Percentiles rank a stretch among this genome's conserved stretches.
phyloP scores from a whole-genome alignment of 2,329 filamentous ascomycete genomes.

The Aspergillus persii region DNA sequence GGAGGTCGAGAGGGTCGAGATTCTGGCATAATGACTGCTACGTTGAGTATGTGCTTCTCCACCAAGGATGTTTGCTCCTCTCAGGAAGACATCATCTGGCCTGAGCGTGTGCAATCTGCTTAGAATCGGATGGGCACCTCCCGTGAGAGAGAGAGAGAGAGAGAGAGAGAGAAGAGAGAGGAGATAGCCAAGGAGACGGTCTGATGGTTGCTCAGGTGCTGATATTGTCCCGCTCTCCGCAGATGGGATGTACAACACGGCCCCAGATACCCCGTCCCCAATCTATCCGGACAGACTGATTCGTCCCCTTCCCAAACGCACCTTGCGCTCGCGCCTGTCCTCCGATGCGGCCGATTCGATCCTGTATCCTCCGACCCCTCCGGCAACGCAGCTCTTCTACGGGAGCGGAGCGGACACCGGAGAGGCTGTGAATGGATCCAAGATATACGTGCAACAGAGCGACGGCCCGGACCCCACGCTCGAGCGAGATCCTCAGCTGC shows the following conservation, averaged over 20 bases:
- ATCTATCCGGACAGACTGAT: conserved; percentile 89
- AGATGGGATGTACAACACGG: conserved; percentile 51
- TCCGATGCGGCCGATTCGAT: conserved; percentile 81
- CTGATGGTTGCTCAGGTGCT: conserved; percentile 35
- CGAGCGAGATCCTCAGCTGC: conserved; percentile 41
- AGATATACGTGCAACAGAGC: conserved; percentile 48
- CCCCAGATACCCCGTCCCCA: conserved; percentile 70
- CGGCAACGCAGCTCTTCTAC: conserved; percentile 72
- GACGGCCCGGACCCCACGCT: conserved; percentile 39
- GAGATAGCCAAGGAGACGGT: conserved; percentile 9
- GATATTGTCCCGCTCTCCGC: conserved; percentile 36
- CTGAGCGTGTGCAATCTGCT: conserved; percentile 12
- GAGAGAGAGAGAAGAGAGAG: neutral
- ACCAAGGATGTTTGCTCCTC: conserved; percentile 17
- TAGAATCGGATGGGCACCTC: conserved; percentile 11
- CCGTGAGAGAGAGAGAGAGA: conserved; percentile 8
- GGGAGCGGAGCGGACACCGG: conserved; percentile 62
- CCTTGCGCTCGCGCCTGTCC: conserved; percentile 81
- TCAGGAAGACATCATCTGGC: conserved; percentile 16
- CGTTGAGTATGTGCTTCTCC: conserved; percentile 42
- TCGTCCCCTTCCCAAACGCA: conserved; percentile 83
- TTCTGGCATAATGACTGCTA: conserved; percentile 42
- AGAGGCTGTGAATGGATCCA: conserved; percentile 50
- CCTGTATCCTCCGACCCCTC: conserved; percentile 72
- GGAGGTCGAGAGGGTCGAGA: conserved; percentile 26